Evolutionary conservation across 2,329 filamentous ascomycete genomes (phyloP), one percentile per base, ranked within the genome.

Genomic region (Nigrospora sphaerica): DNA sequence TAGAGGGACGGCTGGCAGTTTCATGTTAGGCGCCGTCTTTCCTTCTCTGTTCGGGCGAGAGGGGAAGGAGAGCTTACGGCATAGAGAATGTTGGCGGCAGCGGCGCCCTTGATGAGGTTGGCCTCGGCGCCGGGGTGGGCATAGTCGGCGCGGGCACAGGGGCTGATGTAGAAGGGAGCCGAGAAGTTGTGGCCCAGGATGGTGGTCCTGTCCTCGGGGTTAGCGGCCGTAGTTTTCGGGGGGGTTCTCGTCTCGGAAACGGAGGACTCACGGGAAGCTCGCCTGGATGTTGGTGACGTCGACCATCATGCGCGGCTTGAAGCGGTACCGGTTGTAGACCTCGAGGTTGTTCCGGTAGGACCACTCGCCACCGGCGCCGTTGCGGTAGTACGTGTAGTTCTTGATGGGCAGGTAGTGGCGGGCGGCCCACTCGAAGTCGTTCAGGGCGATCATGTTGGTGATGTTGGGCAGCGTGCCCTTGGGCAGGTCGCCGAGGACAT

Each of bases 341-440:
- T 80, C 77, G 6, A 79, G 66, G 60, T 80, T 80, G 59, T 78
- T 77, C 42, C 75, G 68, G 61, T 78, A 78, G 1, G 68, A 70
- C 69, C 71, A 79, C 61, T 79, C 76, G 49, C 74, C 76, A 4
- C 67, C 74, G 4, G 74, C 75, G 17, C 74, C 75, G 52, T 75
- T 77, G 48, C 74, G 71, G 62, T 79, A 79, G 60, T 77, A 79
- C n/a, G 74, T 75, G 60, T 74, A 79, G 54, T 73, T 69, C 18
- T 61, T 55, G 12, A 53, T 49, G 47, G 73, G 69, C 54, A 79
- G 66, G 52, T 70, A 69, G 44, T 69, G 67, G 46, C 73, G 64
- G 18, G 75, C 75, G 3, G 71, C 71, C 60, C 66, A 76, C 36
- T 79, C 72, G 52, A 78, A 80, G 61, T 79, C 76, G 1, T 69